Base-by-base conservation (phyloP, 306 rosid species). In the Corylus heterophylla region DNA sequence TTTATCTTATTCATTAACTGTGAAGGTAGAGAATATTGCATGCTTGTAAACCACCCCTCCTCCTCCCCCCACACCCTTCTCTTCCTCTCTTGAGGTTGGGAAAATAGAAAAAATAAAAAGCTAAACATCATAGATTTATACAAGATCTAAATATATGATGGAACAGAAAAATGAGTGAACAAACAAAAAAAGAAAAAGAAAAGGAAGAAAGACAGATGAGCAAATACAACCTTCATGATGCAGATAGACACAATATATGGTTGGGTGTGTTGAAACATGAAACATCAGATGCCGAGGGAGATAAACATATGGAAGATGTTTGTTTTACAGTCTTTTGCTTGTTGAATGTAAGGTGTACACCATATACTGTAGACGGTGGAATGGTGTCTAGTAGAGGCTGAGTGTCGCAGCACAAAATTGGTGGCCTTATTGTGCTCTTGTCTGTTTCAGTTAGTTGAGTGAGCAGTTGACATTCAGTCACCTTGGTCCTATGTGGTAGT, bases 391-490 rank as follows among this genome's bases (percentile, higher is more conserved):
- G 29, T 47, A 62, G n/a, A 52, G 58, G n/a, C 13, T 67, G 51
- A 67, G 12, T 39, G 8, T 42, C 50, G 42, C 50, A 17, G 3
- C 72, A 18, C 25, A 42, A 14, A 14, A 5, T 63, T 31, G 45
- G 44, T 13, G 11, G 69, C 13, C 51, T 68, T 42, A 68, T 16
- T 68, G 14, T 8, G 72, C 72, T 59, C 31, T 18, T n/a, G 51
- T 52, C n/a, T 18, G 51, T 67, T 20, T 67, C 48, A 44, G 49
- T 39, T 67, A 7, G 42, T 31, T 0, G 13, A 64, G 37, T 66
- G 5, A 35, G 70, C 70, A 35, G 22, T 37, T 64, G 48, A 68
- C 66, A 68, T 68, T 42, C 52, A 9, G 72, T 68, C 72, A 68
- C 31, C 14, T 42, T 18, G 11, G 72, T 42, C 72, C 72, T 63